A percentile compares a stretch with the other conserved stretches of the same genome.
Evolutionary conservation across 371 early-diverging fungal species (phyloP).

Genomic region (Basidiobolus meristosporus): DNA sequence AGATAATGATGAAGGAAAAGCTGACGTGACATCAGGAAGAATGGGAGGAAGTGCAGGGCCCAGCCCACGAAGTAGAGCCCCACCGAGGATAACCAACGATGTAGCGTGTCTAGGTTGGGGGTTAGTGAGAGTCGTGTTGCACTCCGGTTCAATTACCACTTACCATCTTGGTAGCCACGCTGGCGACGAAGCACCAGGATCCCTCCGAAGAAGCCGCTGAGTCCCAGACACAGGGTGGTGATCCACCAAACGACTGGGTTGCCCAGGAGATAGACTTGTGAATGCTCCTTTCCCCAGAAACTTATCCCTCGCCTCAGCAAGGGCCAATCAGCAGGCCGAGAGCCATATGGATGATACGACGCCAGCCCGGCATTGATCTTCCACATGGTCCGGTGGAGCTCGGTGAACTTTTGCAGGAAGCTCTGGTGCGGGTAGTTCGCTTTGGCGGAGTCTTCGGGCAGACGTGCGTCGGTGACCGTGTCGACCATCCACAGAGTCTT

Average conservation of each 20-base stretch:
- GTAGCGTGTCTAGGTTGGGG: conserved; percentile 17
- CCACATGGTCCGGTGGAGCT: conserved; percentile 80
- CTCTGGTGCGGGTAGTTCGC: no score
- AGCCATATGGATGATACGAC: conserved; percentile 74
- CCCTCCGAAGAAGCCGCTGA: conserved; percentile 33
- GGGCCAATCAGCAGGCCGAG: conserved; percentile 70
- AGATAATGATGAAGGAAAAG: conserved; percentile 97
- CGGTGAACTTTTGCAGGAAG: conserved; percentile 73
- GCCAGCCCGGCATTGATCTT: conserved; percentile 73
- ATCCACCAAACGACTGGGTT: conserved; percentile 90
- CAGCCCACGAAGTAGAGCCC: conserved; percentile 79
- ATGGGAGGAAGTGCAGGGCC: conserved; percentile 84
- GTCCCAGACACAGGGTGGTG: conserved; percentile 34
- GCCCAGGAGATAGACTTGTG: conserved; percentile 87
- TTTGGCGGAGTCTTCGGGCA: no score
- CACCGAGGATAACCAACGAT: conserved; percentile 29
- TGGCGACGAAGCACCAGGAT: conserved; percentile 41
- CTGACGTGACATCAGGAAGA: conserved; percentile 85
- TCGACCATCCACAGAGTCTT: conserved; percentile 51
- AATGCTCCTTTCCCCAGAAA: conserved; percentile 57
- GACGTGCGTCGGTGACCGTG: no score
- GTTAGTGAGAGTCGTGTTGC: not conserved
- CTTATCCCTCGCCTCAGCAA: conserved; percentile 67
- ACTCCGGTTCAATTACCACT: conserved; percentile 6
- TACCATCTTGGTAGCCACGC: conserved; percentile 43